Percentiles rank a stretch among this genome's conserved stretches.
Evolutionary conservation across 2,329 filamentous ascomycete species (phyloP).

Genomic region (Claviceps cyperi): DNA sequence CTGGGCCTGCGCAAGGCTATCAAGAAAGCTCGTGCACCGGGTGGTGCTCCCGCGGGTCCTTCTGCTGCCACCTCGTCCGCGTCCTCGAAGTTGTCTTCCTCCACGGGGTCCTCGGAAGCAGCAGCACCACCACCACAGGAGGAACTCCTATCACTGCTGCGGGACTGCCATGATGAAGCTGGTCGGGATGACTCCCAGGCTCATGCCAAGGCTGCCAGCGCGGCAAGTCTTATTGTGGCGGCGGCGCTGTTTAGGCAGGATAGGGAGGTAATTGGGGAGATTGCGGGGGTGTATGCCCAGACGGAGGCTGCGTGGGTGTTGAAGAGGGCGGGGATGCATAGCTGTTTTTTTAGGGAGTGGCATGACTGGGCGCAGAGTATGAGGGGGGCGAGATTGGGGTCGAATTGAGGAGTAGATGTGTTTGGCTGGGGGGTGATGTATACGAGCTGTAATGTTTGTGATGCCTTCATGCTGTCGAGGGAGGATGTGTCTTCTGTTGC

Average conservation of each 20-base stretch:
- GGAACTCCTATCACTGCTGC: constrained; percentile 43
- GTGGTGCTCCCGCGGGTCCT: too few species aligned
- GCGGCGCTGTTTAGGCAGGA: constrained; percentile 44
- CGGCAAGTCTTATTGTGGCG: constrained; percentile 52
- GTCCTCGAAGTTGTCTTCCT: neutral
- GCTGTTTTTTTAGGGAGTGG: constrained; percentile 57
- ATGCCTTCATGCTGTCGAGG: too few species aligned
- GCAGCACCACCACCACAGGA: constrained; percentile 12
- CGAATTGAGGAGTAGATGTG: neutral
- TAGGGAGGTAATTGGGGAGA: constrained; percentile 34
- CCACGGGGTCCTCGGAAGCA: neutral
- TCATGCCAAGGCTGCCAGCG: constrained; percentile 62
- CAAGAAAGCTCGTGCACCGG: constrained; percentile 35
- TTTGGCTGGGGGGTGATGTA: neutral
- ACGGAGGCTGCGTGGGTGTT: constrained; percentile 44
- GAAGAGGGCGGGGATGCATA: constrained; percentile 44
- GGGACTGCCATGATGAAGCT: constrained; percentile 54
- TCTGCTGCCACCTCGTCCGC: too few species aligned
- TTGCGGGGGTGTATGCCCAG: constrained; percentile 50
- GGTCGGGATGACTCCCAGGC: constrained; percentile 49
- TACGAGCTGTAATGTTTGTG: too few species aligned
- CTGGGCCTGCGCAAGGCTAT: constrained; percentile 55
- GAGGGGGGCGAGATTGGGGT: constrained; percentile 9
- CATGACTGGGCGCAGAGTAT: constrained; percentile 54
- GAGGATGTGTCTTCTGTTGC: too few species aligned